phyloP scores from a whole-genome alignment of 2,329 filamentous ascomycete species.

The Pseudomassariella vexata region DNA sequence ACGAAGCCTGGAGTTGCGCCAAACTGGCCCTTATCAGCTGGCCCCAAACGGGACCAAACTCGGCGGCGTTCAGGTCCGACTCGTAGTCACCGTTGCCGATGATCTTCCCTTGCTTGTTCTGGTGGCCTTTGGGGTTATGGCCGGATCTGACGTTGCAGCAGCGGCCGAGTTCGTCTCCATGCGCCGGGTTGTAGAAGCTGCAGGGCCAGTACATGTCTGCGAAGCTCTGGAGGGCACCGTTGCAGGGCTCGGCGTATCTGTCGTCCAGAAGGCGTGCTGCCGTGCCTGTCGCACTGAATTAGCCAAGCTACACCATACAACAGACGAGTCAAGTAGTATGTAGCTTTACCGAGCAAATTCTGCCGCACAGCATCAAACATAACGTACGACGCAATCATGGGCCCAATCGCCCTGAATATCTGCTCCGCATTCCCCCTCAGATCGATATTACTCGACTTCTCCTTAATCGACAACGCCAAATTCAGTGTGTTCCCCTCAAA shows the following conservation, averaged over 20 bases:
- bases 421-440: constrained; percentile 18
- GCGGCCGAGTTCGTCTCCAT: constrained; percentile 18
- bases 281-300: constrained; percentile 13
- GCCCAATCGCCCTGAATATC: constrained; percentile 23
- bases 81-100: constrained; percentile 26
- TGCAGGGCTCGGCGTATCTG: constrained; percentile 22
- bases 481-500: constrained; percentile 26
- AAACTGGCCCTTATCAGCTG: constrained; percentile 21
- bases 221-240: constrained; percentile 22
- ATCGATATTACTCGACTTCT: constrained; percentile 11
- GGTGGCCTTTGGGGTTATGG: constrained; percentile 26
- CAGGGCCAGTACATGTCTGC: constrained; percentile 25
- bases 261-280: constrained; percentile 24
- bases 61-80: constrained; percentile 17
- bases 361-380: constrained; percentile 27
- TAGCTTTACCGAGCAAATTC: constrained; percentile 19
- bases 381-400: constrained; percentile 25
- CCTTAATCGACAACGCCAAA: constrained; percentile 21
- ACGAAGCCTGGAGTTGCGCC: constrained; percentile 19
- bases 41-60: constrained; percentile 21
- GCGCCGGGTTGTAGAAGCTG: constrained; percentile 16
- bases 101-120: constrained; percentile 25
- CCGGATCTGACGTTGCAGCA: constrained; percentile 25
- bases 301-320: too few species aligned
- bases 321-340: too few species aligned